A percentile compares a stretch with the other conserved stretches of the same genome.
phyloP scores from a whole-genome alignment of 306 rosid genomes.

The Acacia crassicarpa region DNA sequence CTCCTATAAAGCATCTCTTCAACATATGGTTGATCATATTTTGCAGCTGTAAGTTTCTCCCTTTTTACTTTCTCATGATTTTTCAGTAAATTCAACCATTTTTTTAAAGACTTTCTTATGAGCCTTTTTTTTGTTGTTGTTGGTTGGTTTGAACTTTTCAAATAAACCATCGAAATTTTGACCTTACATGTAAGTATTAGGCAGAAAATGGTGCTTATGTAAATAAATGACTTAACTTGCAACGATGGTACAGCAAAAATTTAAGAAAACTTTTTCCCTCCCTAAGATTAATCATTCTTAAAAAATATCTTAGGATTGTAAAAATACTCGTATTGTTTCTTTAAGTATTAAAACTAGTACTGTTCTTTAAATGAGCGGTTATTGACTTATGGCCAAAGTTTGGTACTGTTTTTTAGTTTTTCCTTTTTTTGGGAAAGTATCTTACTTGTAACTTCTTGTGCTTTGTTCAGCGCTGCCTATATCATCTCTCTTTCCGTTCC shows the following conservation, averaged over 20 bases:
- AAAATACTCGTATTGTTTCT: no score
- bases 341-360: background rate
- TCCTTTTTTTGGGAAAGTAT: background rate
- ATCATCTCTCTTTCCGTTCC: conserved; percentile 52
- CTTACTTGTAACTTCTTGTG: conserved; percentile 2
- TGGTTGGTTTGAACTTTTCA: background rate
- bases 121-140: background rate
- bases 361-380: background rate
- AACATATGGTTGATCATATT: conserved; percentile 54
- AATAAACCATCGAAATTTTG: background rate
- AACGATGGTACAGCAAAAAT: background rate
- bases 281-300: background rate
- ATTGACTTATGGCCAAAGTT: background rate
- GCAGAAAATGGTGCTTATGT: background rate
- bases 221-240: background rate
- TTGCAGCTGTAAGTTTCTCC: conserved; percentile 43
- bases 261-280: background rate
- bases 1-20: conserved; percentile 42
- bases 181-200: background rate
- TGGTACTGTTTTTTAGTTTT: background rate
- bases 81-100: background rate
- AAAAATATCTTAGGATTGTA: background rate
- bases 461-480: conserved; percentile 41
- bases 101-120: background rate
- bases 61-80: background rate